Evolutionary conservation across 148 eudicot species (phyloP), one percentile per base, ranked within the genome.

Genomic region (Diospyros kaki): DNA sequence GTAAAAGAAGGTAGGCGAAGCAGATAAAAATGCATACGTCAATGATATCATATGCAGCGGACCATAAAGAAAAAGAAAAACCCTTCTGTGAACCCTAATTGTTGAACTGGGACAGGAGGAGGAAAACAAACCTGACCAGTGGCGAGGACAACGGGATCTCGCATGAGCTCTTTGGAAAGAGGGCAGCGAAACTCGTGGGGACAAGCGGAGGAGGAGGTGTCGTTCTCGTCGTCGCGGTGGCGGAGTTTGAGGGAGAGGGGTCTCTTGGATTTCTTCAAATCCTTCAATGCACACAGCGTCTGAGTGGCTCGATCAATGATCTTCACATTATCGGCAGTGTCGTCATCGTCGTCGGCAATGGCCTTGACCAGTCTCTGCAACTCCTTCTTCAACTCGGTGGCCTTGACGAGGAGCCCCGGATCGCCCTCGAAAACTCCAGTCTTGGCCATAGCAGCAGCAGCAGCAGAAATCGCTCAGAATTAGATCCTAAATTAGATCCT

Each of bases 131-230:
- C 98, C 94, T 86, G 93, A 46, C 97, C 98, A 59, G 97, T 79
- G 74, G 97, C 77, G 60, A 95, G 69, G 60, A 92, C 73, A 42
- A 95, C 98, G 52, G 98, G 98, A 86, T 95, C 94, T 60, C 75
- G 81, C 96, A 95, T 95, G 54, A 95, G 86, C 43, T 83, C 84
- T 64, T 92, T 89, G 9, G 98, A 95, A 69, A 95, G 87, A 18
- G 98, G 97, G 64, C 98, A 95, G 50, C 84, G 77, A 71, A 87
- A 95, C 74, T 87, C 89, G 17, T 84, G 84, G 6, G 98, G 98
- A 66, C 14, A 78, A 48, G 43, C 15, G 54, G 4, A 58, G 28
- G 28, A 28, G 28, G 28, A 28, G 28, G 28, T 28, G 28, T 28
- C 1, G 46, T 43, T 13, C 14, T 55, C 42, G 18, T 66, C 15